Conservation (phyloP, 139 green algal species). For the Eudorina sp. region DNA sequence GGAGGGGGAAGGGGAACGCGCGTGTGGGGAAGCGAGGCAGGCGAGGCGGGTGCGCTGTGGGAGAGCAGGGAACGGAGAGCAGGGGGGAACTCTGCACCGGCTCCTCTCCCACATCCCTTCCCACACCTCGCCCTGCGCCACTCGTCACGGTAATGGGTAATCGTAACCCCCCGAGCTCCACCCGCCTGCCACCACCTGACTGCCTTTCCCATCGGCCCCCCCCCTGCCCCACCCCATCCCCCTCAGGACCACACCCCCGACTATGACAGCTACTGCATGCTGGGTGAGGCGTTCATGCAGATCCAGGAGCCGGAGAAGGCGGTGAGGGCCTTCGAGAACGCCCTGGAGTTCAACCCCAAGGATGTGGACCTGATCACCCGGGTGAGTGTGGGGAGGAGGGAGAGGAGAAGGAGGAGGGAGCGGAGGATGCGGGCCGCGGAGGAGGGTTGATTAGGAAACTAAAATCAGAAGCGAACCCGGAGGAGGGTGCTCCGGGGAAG, state of each 20-base stretch:
- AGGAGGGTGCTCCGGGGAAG: too few relatives aligned
- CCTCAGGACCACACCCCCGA: slow-evolving; percentile 61
- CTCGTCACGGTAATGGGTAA: too few relatives aligned
- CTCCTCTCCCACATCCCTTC: too few relatives aligned
- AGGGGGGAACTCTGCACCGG: too few relatives aligned
- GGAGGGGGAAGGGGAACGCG: too few relatives aligned
- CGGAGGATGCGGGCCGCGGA: not conserved
- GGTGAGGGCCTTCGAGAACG: slow-evolving; percentile 72
- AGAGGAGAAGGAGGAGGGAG: not conserved
- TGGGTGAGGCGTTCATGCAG: slow-evolving; percentile 83
- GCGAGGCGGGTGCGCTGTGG: too few relatives aligned
- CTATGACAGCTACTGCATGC: slow-evolving; percentile 77
- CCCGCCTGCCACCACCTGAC: too few relatives aligned
- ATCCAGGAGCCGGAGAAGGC: slow-evolving; percentile 85
- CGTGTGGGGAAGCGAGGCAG: too few relatives aligned
- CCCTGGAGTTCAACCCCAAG: slow-evolving; percentile 72
- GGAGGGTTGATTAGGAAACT: too few relatives aligned
- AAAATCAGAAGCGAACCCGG: too few relatives aligned
- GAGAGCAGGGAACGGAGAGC: too few relatives aligned
- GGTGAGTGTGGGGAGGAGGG: not conserved
- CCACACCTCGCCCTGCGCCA: not conserved
- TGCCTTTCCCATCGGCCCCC: not conserved
- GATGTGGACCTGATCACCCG: slow-evolving; percentile 56
- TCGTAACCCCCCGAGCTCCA: too few relatives aligned
- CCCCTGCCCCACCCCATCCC: not conserved